Conservation (phyloP, 2,329 filamentous ascomycete genomes). For the Teratosphaeria nubilosa region DNA sequence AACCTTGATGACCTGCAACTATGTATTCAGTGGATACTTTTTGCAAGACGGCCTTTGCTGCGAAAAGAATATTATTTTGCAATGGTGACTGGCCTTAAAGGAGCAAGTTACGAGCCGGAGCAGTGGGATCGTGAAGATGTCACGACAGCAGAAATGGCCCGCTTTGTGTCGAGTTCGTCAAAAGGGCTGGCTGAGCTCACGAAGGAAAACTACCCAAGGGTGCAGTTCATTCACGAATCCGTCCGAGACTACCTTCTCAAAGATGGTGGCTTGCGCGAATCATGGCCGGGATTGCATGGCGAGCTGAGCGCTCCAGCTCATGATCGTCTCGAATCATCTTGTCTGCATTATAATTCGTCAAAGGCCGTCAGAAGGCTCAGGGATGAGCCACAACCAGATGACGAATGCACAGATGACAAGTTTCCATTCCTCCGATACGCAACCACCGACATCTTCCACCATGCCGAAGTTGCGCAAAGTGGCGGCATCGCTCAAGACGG, state of each 20-base stretch:
- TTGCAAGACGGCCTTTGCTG: slow-evolving; percentile 33
- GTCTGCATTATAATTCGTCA: background rate
- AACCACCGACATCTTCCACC: no score
- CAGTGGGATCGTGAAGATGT: slow-evolving; percentile 13
- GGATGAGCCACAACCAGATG: no score
- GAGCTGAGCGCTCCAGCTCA: slow-evolving; percentile 6
- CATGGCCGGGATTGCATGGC: slow-evolving; percentile 18
- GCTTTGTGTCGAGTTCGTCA: slow-evolving; percentile 34
- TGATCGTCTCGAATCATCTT: slow-evolving; percentile 10
- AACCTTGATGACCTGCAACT: slow-evolving; percentile 34
- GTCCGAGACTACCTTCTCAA: slow-evolving; percentile 38
- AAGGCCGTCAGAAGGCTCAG: background rate
- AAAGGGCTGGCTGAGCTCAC: slow-evolving; percentile 43
- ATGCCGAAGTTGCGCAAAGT: no score
- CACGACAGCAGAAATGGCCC: slow-evolving; percentile 16
- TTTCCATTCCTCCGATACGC: no score
- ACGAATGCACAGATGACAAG: no score
- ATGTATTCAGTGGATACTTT: slow-evolving; percentile 47
- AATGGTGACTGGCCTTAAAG: no score
- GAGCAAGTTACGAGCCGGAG: no score
- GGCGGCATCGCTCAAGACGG: no score
- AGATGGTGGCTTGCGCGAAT: slow-evolving; percentile 20
- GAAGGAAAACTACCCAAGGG: slow-evolving; percentile 16
- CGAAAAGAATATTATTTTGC: slow-evolving; percentile 39
- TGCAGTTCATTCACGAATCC: slow-evolving; percentile 48